Evolutionary conservation across 2,329 filamentous ascomycete genomes (phyloP), one percentile per base, ranked within the genome.

Genomic region (Coniella vitis): DNA sequence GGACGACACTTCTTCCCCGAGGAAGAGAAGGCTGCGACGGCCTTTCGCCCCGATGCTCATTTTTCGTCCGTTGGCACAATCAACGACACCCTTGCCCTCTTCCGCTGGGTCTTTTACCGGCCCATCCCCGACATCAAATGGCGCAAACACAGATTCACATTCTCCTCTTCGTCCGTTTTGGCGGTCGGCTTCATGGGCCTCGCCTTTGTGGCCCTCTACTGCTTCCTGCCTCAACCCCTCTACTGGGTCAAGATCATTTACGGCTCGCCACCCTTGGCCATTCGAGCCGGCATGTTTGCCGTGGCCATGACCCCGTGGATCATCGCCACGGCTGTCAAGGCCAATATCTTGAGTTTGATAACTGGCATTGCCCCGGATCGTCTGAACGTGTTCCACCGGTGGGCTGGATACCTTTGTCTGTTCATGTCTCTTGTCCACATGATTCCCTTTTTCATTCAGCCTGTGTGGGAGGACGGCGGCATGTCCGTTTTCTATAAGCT

Each of bases 241-340:
- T 96, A 90, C 70, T 95, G 89, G 80, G 71, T 86, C 60, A 93
- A 87, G 65, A 95, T 96, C 58, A 76, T 76, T 39, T 91, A 80
- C 59, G 91, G 91, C 37, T 95, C 91, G 1, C 91, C 91, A 22
- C 91, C 91, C 0, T 65, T 97, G 48, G 89, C 90, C 9, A 82
- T 96, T 53, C 79, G 91, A 55, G 76, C 90, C 7, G 91, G 91
- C 41, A 96, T 96, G 91, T 80, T 96, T 49, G 84, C 90, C 12
- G 84, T 96, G 13, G 87, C 91, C 12, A 79, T 95, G 75, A 85
- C 93, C 39, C 91, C 91, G 1, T 96, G 90, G 90, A 91, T 96
- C 55, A 73, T 95, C 44, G 88, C 84, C 16, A 82, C 93, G 10
- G 89, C 87, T 62, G 94, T 89, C 75, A 96, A 96, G 66, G 86